Evolutionary conservation across 1,139 yeast species (phyloP).

Genomic region (Hemisphaericaspora xylanilytica): DNA sequence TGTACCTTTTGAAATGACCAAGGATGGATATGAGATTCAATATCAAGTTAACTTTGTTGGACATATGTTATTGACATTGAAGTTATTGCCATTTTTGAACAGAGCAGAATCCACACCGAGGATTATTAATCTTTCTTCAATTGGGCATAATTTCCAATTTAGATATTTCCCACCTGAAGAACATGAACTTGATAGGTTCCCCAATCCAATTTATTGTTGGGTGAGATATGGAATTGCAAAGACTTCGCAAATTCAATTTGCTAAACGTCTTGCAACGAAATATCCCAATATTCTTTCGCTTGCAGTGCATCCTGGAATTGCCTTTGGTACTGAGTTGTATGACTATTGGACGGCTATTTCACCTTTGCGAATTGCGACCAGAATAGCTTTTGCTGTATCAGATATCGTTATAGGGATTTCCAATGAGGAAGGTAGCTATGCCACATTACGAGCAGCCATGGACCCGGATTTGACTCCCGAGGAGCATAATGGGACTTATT

Average conservation of each 20-base stretch:
- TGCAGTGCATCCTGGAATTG: conserved; percentile 42
- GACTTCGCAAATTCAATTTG: conserved; percentile 31
- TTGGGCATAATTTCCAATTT: conserved; percentile 30
- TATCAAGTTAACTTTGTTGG: conserved; percentile 41
- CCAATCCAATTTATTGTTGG: conserved; percentile 28
- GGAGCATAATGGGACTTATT: conserved; percentile 33
- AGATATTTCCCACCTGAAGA: conserved; percentile 25
- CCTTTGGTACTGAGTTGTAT: conserved; percentile 36
- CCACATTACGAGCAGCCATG: conserved; percentile 35
- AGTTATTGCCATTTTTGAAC: conserved; percentile 28
- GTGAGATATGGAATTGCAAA: conserved; percentile 39
- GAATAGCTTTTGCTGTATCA: conserved; percentile 13
- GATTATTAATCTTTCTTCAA: conserved; percentile 32
- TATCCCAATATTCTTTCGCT: conserved; percentile 34
- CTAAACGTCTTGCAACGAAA: conserved; percentile 25
- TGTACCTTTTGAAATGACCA: conserved; percentile 33
- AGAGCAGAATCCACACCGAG: conserved; percentile 26
- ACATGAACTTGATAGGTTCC: conserved; percentile 23
- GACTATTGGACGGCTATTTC: conserved; percentile 29
- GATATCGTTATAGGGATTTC: conserved; percentile 25
- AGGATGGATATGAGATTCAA: conserved; percentile 41
- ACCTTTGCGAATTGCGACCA: conserved; percentile 19
- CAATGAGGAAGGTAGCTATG: conserved; percentile 35
- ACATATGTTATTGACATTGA: conserved; percentile 33
- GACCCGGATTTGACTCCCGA: conserved; percentile 26